Conservation (phyloP, 768 basidiomycete genomes). For the Mycena galopus region DNA sequence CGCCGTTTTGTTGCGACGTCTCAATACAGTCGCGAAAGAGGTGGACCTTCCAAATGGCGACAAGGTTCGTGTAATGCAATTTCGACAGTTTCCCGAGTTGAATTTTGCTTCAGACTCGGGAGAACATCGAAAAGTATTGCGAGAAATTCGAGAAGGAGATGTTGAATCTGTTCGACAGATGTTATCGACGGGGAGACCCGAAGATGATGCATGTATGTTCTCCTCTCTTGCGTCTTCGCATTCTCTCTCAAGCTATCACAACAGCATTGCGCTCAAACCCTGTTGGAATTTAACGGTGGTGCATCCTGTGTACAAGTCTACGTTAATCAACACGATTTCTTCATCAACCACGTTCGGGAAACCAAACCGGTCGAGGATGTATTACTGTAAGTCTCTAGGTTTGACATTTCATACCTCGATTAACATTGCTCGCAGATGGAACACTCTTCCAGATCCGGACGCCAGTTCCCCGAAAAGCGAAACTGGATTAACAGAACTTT, state of each 20-base stretch:
- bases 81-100: neutral
- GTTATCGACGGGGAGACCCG: conserved; percentile 96
- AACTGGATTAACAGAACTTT: conserved; percentile 81
- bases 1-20: conserved; percentile 86
- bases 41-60: conserved; percentile 90
- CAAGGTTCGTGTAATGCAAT: conserved; percentile 61
- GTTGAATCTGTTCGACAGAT: conserved; percentile 94
- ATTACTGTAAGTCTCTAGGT: conserved; percentile 59
- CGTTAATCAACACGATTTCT: conserved; percentile 99
- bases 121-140: conserved; percentile 96
- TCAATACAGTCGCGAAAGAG: conserved; percentile 92
- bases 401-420: neutral
- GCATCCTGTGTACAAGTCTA: conserved; percentile 97
- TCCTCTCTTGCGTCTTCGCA: conserved; percentile 7
- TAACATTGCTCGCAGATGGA: conserved; percentile 72
- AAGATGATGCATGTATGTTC: conserved; percentile 96
- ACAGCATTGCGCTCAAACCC: conserved; percentile 96
- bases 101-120: conserved; percentile 72
- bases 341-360: conserved; percentile 92
- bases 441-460: conserved; percentile 82
- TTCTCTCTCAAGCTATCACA: neutral
- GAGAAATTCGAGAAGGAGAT: conserved; percentile 99
- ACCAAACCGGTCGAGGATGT: conserved; percentile 67
- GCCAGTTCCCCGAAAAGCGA: conserved; percentile 82
- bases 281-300: conserved; percentile 98